Conservation (phyloP, 2,329 filamentous ascomycete genomes). For the Ophiostoma novo-ulmi region DNA sequence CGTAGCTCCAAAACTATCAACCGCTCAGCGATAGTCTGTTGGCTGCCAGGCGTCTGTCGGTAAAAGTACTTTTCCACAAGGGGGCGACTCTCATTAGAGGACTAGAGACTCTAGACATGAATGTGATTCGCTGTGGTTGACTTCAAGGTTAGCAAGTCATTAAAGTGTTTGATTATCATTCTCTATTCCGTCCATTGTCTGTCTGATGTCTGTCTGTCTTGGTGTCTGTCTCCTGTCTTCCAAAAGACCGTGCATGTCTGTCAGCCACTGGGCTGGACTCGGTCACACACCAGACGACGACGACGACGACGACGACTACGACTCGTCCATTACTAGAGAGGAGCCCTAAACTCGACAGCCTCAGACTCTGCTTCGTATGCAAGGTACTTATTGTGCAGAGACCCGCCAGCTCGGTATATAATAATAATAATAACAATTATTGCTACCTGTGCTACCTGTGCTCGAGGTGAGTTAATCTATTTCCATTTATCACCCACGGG, state of each 20-base stretch:
- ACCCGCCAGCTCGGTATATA: conserved; percentile 4
- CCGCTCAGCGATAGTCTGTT: neutral
- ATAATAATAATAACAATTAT: no score
- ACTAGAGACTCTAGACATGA: neutral
- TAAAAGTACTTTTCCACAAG: neutral
- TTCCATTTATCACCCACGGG: neutral
- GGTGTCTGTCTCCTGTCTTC: neutral
- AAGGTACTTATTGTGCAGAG: neutral
- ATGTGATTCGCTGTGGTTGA: neutral
- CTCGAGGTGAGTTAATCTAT: neutral
- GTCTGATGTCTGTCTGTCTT: neutral
- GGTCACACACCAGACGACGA: neutral
- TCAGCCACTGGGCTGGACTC: conserved; percentile 9
- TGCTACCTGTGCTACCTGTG: no score
- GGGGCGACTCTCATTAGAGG: neutral
- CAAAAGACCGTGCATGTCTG: conserved; percentile 9
- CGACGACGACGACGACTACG: neutral
- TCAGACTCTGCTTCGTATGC: neutral
- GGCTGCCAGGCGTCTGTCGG: neutral
- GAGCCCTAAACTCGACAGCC: no score
- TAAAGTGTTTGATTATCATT: neutral
- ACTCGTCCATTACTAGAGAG: neutral
- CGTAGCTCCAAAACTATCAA: neutral
- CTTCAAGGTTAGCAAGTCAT: neutral
- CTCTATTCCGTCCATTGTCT: neutral